Conservation (phyloP, 2,329 filamentous ascomycete genomes). For the Fusarium palustre region DNA sequence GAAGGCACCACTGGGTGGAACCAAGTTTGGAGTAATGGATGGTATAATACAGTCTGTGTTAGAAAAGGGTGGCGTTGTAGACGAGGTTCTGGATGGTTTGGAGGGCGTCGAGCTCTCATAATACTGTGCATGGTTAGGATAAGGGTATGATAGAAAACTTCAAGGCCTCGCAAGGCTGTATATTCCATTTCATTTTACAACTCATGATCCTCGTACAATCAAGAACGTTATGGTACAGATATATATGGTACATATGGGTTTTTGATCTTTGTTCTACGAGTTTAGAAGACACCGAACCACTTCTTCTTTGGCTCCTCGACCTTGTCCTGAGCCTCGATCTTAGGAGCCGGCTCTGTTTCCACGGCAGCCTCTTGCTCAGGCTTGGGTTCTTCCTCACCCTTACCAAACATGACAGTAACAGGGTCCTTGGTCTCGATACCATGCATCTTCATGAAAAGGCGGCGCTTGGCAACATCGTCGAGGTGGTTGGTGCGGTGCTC, state of each 20-base stretch:
- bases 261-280: constrained; percentile 19
- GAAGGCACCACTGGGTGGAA: constrained; percentile 85
- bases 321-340: constrained; percentile 46
- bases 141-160: constrained; percentile 11
- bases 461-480: constrained; percentile 89
- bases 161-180: constrained; percentile 17
- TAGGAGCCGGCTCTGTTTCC: constrained; percentile 52
- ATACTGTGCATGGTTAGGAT: neutral
- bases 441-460: constrained; percentile 86
- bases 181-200: constrained; percentile 39
- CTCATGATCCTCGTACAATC: constrained; percentile 21
- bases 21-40: constrained; percentile 78
- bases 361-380: constrained; percentile 51
- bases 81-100: constrained; percentile 86
- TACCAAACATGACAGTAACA: constrained; percentile 60
- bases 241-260: constrained; percentile 40
- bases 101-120: constrained; percentile 77
- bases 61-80: constrained; percentile 81
- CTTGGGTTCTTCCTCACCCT: constrained; percentile 52
- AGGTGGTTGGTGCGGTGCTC: constrained; percentile 79
- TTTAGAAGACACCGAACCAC: constrained; percentile 85
- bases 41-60: constrained; percentile 82
- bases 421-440: constrained; percentile 75
- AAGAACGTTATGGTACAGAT: constrained; percentile 31
- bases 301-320: constrained; percentile 69